Conservation (phyloP, 352 stramenopile species). For the Phytophthora multivora region DNA sequence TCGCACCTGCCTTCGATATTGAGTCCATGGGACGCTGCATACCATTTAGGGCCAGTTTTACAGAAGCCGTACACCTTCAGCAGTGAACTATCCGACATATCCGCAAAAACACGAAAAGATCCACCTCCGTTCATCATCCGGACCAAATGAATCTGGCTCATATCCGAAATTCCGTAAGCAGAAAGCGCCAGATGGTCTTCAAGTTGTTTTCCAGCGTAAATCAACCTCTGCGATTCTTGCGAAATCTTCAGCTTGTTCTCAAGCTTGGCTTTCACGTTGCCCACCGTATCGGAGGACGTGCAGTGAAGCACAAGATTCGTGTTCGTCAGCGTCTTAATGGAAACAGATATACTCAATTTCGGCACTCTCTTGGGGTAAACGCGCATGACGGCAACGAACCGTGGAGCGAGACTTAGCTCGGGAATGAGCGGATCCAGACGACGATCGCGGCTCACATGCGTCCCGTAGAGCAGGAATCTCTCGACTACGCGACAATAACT, state of each 20-base stretch:
- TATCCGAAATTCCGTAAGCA: slow-evolving; percentile 91
- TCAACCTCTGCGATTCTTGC: slow-evolving; percentile 90
- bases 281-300: too few species aligned
- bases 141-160: slow-evolving; percentile 88
- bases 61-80: too few species aligned
- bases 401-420: slow-evolving; percentile 2
- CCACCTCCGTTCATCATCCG: slow-evolving; percentile 59
- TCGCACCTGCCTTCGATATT: slow-evolving; percentile 36
- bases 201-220: slow-evolving; percentile 91
- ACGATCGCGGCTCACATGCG: background rate
- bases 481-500: background rate
- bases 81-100: slow-evolving; percentile 8
- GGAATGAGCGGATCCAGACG: slow-evolving; percentile 10
- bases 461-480: slow-evolving; percentile 10
- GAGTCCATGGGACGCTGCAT: slow-evolving; percentile 16
- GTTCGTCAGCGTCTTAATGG: slow-evolving; percentile 55
- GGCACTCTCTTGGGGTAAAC: slow-evolving; percentile 46
- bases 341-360: background rate
- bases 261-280: slow-evolving; percentile 85
- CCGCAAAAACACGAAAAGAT: slow-evolving; percentile 3
- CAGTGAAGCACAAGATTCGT: slow-evolving; percentile 81
- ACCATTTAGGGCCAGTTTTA: background rate
- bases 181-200: slow-evolving; percentile 86
- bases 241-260: slow-evolving; percentile 76
- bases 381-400: slow-evolving; percentile 8